These are phyloP conservation scores for Psilocybe tampanensis DNA, from an alignment of 768 basidiomycete genomes.

Conservation along the genomic window DNA sequence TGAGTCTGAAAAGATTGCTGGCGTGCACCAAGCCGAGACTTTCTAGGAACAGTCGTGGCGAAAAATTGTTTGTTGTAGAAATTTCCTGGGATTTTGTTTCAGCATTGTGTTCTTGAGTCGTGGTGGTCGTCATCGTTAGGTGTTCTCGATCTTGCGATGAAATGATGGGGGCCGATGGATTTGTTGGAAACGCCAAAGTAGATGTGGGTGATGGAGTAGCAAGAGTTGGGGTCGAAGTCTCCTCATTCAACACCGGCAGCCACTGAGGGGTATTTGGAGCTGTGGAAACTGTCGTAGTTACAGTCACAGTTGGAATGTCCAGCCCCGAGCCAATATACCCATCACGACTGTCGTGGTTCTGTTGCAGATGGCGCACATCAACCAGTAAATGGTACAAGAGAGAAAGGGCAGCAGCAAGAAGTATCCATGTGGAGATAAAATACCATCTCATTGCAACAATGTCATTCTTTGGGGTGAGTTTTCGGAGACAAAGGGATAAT, in stretches of 20 bases:
- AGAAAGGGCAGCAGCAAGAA: constrained; percentile 30
- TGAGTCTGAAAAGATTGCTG: constrained; percentile 28
- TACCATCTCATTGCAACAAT: constrained; percentile 21
- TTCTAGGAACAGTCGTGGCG: constrained; percentile 20
- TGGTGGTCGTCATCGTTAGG: constrained; percentile 8
- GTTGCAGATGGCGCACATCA: constrained; percentile 30
- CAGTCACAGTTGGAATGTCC: constrained; percentile 35
- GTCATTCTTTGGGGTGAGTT: constrained; percentile 9
- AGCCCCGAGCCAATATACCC: constrained; percentile 21
- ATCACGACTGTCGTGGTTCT: constrained; percentile 28
- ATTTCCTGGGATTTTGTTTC: constrained; percentile 7
- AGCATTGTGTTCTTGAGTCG: background rate
- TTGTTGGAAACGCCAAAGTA: background rate
- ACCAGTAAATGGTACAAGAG: constrained; percentile 26
- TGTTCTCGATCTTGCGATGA: background rate
- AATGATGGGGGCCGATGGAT: background rate
- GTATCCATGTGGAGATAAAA: constrained; percentile 28
- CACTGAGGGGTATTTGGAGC: constrained; percentile 25
- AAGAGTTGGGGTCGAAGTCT: constrained; percentile 7
- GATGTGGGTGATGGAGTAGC: background rate
- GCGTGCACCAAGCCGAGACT: constrained; percentile 30
- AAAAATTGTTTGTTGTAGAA: constrained; percentile 4
- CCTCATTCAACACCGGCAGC: constrained; percentile 25
- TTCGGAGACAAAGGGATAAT: constrained; percentile 41
- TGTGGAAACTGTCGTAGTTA: constrained; percentile 41